Base-by-base conservation (phyloP, 1,284 basidiomycete species). In the Heterobasidion occidentale region DNA sequence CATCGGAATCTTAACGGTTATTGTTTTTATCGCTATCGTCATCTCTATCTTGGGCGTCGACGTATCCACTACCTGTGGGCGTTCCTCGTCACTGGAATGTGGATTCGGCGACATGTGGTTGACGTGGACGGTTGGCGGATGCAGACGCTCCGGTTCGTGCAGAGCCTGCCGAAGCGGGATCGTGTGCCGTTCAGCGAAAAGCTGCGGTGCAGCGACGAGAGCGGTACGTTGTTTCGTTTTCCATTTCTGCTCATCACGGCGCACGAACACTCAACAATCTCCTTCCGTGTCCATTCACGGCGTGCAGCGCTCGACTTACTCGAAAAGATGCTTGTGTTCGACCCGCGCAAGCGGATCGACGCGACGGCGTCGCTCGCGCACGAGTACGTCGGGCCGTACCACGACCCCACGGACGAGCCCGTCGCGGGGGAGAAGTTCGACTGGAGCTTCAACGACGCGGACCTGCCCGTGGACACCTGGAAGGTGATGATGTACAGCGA, bases 401-500 rank as follows among this genome's bases (percentile, higher is more conserved):
- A 99, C 70, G 97, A 99, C 74, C 94, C 96, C 8, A 94, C 94
- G 8, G 96, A 99, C 69, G 97, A 99, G 72, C 96, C 97, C 6
- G 88, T 90, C 47, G 93, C 96, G 8, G 84, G 81, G 38, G 95
- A 98, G 71, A 89, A 92, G 67, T 99, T 99, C 67, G 96, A 99
- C 72, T 99, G 96, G 96, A 92, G 88, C 66, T 99, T 99, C 84
- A 99, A 99, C 74, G 96, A 99, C 64, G 97, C 97, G n/a, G 96
- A 99, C 70, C 78, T 99, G 49, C 97, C 97, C 0, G 92, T 99
- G 33, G 96, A 99, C 70, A 98, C 94, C 3, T 99, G 96, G 96
- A 98, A 98, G 75, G 96, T 98, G 66, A 94, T 95, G 92, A 94
- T 95, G 92, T 95, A 95, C 75, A 88, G 85, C 65, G 92, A 95